These are phyloP conservation scores for Aspergillus sp. DNA, from an alignment of 2,329 filamentous ascomycete species.

Conservation along the genomic window DNA sequence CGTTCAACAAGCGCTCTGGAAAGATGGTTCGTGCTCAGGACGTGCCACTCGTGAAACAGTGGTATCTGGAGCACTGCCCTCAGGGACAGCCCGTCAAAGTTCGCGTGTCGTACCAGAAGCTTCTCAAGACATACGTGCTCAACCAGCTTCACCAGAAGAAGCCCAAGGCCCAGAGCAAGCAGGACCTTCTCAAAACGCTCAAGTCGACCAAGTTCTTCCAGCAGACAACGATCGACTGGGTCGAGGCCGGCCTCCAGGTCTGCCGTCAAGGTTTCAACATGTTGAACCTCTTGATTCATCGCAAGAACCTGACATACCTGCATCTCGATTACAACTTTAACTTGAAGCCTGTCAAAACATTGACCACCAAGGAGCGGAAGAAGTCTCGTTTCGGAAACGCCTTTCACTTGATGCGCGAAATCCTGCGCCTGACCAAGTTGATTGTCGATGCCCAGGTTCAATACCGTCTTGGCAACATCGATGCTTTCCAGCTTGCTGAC, in stretches of 20 bases:
- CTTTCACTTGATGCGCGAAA: slow-evolving; percentile 98
- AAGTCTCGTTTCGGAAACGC: slow-evolving; percentile 99
- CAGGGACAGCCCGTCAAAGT: slow-evolving; percentile 93
- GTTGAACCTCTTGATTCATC: slow-evolving; percentile 95
- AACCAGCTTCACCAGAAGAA: slow-evolving; percentile 97
- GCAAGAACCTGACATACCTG: slow-evolving; percentile 97
- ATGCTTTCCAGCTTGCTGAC: slow-evolving; percentile 97
- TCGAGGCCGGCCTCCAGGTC: slow-evolving; percentile 96
- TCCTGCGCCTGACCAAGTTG: slow-evolving; percentile 90
- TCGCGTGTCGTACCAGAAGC: slow-evolving; percentile 95
- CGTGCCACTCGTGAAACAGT: slow-evolving; percentile 95
- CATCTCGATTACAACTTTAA: slow-evolving; percentile 99
- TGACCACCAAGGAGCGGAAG: slow-evolving; percentile 98
- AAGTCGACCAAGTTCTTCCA: slow-evolving; percentile 99
- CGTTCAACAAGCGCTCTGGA: slow-evolving; percentile 91
- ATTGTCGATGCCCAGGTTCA: slow-evolving; percentile 99
- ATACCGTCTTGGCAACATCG: slow-evolving; percentile 95
- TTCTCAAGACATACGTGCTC: slow-evolving; percentile 92
- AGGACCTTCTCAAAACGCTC: slow-evolving; percentile 84
- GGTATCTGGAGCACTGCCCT: slow-evolving; percentile 96
- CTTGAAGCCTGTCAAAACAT: slow-evolving; percentile 95
- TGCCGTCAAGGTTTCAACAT: slow-evolving; percentile 99
- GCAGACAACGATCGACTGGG: slow-evolving; percentile 98
- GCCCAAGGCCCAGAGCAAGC: slow-evolving; percentile 93
- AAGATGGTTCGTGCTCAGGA: slow-evolving; percentile 97